Evolutionary conservation across 306 rosid species (phyloP), one percentile per base, ranked within the genome.

Genomic region (Cicer cuneatum): DNA sequence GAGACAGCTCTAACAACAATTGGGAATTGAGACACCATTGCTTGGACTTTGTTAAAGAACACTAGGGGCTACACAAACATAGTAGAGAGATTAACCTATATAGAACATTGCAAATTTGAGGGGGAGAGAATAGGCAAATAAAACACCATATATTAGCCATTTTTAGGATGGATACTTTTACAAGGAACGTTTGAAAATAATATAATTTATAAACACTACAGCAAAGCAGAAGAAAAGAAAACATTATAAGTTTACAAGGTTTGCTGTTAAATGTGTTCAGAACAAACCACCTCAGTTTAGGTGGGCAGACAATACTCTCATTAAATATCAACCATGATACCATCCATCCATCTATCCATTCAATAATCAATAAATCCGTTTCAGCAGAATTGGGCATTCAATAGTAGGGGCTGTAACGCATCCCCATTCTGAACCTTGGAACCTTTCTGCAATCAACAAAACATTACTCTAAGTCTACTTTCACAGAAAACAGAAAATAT

Each of bases 391-490:
- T 18, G 77, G 74, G 56, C 69, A 69, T 71, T 89, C 81, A 91
- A 80, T 73, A 87, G 83, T 88, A 90, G 69, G 96, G 96, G 79
- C 85, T 89, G 61, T 90, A 89, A 15, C 93, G 93, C 87, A 83
- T 87, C 6, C 86, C 85, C 96, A 85, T 87, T 81, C 93, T 87
- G 86, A 88, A 89, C 84, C 96, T 90, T 35, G 96, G 92, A 51
- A 85, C 83, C 88, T 90, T 90, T 69, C 97, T 91, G 86, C 88
- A 84, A 75, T 69, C 64, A 73, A 72, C 62, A 74, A 76, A 80
- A 69, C 24, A 58, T 65, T 69, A 61, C 42, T 65, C 21, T 35
- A 76, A 48, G 71, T 14, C 69, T 38, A 53, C 29, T 15, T 47
- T 67, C 29, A 10, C 59, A 41, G 41, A 2, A 18, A 47, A 33